Percentiles rank a stretch among this genome's conserved stretches.
Evolutionary conservation across 1,284 basidiomycete species (phyloP).

Genomic region (Neotropicomus parvogracilis): DNA sequence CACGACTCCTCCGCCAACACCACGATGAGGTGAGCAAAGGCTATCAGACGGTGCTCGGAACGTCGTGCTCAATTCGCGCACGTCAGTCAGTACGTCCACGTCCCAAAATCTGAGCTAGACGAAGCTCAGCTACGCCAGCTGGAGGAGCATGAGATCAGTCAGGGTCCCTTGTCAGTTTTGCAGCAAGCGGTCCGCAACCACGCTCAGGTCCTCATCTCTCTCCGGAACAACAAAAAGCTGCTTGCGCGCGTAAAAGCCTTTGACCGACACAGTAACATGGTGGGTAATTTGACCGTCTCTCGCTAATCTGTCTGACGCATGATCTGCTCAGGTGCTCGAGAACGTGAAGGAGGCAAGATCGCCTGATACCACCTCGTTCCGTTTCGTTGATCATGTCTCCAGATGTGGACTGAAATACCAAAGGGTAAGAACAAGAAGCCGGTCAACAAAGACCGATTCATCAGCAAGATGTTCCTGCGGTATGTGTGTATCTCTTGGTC

Average conservation of each 20-base stretch:
- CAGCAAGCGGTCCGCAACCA: constrained; percentile 98
- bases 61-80: constrained; percentile 7
- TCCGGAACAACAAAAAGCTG: constrained; percentile 98
- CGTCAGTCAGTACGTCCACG: constrained; percentile 90
- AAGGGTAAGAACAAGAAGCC: constrained; percentile 99
- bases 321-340: constrained; percentile 71
- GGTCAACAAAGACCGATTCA: constrained; percentile 98
- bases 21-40: constrained; percentile 31
- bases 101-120: constrained; percentile 96
- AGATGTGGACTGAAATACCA: constrained; percentile 99
- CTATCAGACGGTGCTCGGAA: neutral
- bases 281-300: constrained; percentile 34
- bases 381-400: constrained; percentile 11
- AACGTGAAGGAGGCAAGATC: constrained; percentile 88
- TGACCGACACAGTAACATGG: constrained; percentile 99
- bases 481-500: constrained; percentile 35
- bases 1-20: constrained; percentile 16
- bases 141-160: constrained; percentile 96
- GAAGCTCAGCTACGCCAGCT: constrained; percentile 94
- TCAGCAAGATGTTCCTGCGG: constrained; percentile 96
- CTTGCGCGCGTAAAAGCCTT: constrained; percentile 98
- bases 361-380: neutral
- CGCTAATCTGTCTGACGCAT: constrained; percentile 12
- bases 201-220: constrained; percentile 94
- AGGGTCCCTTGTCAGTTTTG: constrained; percentile 95